Evolutionary conservation across 1,139 yeast species (phyloP).

Genomic region (Suhomyces guaymorum): DNA sequence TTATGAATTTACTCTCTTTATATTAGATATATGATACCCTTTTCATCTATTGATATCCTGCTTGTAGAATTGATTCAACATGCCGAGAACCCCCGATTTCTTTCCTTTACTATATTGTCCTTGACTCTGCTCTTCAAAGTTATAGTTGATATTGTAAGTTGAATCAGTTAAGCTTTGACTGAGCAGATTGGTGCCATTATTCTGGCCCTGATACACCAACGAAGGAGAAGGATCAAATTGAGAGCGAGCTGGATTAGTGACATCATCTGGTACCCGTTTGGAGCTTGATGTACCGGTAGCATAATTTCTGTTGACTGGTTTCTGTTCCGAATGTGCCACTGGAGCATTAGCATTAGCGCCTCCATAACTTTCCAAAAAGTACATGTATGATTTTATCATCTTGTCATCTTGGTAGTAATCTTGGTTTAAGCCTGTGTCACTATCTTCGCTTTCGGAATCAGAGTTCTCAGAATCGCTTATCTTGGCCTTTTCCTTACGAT

Average conservation of each 20-base stretch:
- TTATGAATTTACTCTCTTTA: too few relatives aligned
- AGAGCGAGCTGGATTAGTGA: conserved; percentile 1
- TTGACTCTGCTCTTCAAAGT: conserved; percentile 37
- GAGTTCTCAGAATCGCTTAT: conserved; percentile 15
- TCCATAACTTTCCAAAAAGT: conserved; percentile 83
- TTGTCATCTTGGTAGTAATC: conserved; percentile 67
- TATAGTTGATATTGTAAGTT: conserved; percentile 32
- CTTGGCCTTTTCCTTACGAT: conserved; percentile 12
- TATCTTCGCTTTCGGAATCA: conserved; percentile 35
- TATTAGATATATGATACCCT: too few relatives aligned
- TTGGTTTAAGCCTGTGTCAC: conserved; percentile 33
- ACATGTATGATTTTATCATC: conserved; percentile 87
- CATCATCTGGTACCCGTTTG: conserved; percentile 1
- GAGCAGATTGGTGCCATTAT: conserved; percentile 3
- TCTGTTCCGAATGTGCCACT: neutral
- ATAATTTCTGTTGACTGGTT: neutral
- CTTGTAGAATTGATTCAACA: conserved; percentile 80
- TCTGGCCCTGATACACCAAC: conserved; percentile 10
- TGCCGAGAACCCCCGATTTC: conserved; percentile 73
- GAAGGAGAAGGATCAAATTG: conserved; percentile 13
- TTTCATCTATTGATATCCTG: conserved; percentile 38
- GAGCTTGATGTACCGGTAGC: neutral
- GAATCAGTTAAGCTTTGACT: conserved; percentile 26
- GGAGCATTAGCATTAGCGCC: conserved; percentile 11
- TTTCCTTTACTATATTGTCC: conserved; percentile 25